Evolutionary conservation across 2,329 filamentous ascomycete genomes (phyloP), one percentile per base, ranked within the genome.

Genomic region (Nemania sp.): DNA sequence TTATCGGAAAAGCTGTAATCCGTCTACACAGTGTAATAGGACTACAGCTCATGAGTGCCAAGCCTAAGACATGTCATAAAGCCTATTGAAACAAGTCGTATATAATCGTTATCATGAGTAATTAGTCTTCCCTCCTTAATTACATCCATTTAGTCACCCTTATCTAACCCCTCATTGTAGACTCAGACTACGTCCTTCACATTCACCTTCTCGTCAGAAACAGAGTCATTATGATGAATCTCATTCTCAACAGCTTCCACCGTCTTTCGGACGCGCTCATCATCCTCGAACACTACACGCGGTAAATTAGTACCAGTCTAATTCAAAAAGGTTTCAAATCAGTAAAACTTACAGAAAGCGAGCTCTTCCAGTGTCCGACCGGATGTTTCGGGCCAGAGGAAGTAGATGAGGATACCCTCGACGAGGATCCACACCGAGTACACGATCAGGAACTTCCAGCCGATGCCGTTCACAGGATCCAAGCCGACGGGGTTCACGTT

Each of bases 361-460:
- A 77, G 74, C 27, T 94, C 92, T 81, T 94, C 92, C 43, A 94
- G 82, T 67, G 90, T 88, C 64, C 93, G 87, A 72, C 92, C 92
- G 67, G 90, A 91, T 0, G 92, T 94, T 79, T 94, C 92, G 11
- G 92, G 92, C 78, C 93, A 94, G 72, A 93, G 85, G 80, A 93
- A 93, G 80, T 90, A 94, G 51, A 93, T 92, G 91, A 74, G 20
- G 38, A 57, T 6, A 7, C 67, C 72, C 56, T 77, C 76, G 11
- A 76, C 62, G 5, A 71, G 66, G 53, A 77, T 77, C 75, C 76
- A 77, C 52, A 72, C 71, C 52, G 73, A 76, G 67, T 76, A 76
- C 20, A 76, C 72, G 29, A 76, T 73, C 47, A 76, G 47, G 59
- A 73, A 76, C 52, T 74, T 75, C 70, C 72, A 77, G 49, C 74